Base-by-base conservation (phyloP, 139 green algal species). In the Coccomyxa sp. region DNA sequence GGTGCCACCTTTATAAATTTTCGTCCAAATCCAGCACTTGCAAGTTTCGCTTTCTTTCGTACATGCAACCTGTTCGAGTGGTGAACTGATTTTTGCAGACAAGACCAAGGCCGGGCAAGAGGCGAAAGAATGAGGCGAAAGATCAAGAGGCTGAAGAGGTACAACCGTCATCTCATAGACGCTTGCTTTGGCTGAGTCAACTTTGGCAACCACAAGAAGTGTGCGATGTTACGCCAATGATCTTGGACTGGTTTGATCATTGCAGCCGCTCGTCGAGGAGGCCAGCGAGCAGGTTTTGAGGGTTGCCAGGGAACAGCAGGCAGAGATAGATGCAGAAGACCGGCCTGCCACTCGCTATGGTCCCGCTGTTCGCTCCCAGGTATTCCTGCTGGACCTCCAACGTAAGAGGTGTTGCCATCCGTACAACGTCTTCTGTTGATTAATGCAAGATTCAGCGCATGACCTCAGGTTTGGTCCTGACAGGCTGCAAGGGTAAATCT, bases 321-420 rank as follows among this genome's bases (percentile, higher is more conserved):
- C 94, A 76, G 96, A 98, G 77, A 17, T 99, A 16, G 93, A 96
- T 25, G 91, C 85, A 11, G 91, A 93, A 23, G 94, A 92, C 45
- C 0, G 80, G 83, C 18, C 84, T 85, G 60, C 57, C 67, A 15
- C 51, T 25, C 67, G 81, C 74, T 59, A 25, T 18, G 21, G 18
- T 31, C 21, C 30, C 66, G 32, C 32, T 30, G 63, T 28, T 68
- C 45, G 23, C 59, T 30, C 32, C 18, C 51, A 74, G 23, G 58
- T 23, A 25, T 60, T 82, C 23, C 18, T 51, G 38, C 38, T 51
- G 38, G 3, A 51, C 7, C 7, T 51, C 38, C 38, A 51, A 3
- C 7, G 3, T 7, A 7, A 51, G 3, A 51, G 38, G 7, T 51
- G 38, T 51, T 51, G 38, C 38, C 38, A 51, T 51, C 3, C 7